Evolutionary conservation across 2,329 filamentous ascomycete genomes (phyloP), one percentile per base, ranked within the genome.

Genomic region (Neonectria punicea): DNA sequence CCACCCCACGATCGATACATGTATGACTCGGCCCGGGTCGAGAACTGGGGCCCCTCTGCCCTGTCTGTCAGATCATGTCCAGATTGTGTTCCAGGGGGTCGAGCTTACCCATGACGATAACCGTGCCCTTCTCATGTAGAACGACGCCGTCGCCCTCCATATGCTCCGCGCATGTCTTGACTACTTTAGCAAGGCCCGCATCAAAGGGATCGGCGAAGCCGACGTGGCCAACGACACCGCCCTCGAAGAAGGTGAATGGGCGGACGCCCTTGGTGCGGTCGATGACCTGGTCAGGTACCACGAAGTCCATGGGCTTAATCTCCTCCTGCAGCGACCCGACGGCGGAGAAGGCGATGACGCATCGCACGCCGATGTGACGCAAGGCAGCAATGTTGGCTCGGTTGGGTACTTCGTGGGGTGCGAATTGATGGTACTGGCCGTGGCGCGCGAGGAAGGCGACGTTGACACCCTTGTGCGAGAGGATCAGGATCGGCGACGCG

Each of bases 381-480:
- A 99, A 86, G n/a, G 96, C 96, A n/a, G 96, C 95, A 75, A 99
- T 97, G 84, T 98, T 99, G 81, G 96, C 96, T 69, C 93, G 93
- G 70, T 90, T 89, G 65, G 94, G 94, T n/a, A 99, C 92, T 82
- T 99, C 96, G 77, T 98, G 94, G 0, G 96, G 96, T 6, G 94
- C 93, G 71, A 92, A 86, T 80, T 98, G 88, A 84, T 99, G 96
- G 87, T 96, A 86, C 13, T 89, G 79, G 70, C 96, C 96, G 81
- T 99, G 96, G 49, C 96, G 93, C 68, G 94, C 93, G 72, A 99
- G 89, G 85, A 99, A 99, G 61, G 96, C 96, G 68, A 99, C 88
- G 67, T 92, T 89, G 47, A 90, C 89, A 71, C 92, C 92, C 69
- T 89, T 87, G 86, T 98, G 95, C 79, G 94, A 90, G 75, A 98